These are phyloP conservation scores for Selenicereus undatus DNA, from an alignment of 148 eudicot genomes.

Conservation along the genomic window DNA sequence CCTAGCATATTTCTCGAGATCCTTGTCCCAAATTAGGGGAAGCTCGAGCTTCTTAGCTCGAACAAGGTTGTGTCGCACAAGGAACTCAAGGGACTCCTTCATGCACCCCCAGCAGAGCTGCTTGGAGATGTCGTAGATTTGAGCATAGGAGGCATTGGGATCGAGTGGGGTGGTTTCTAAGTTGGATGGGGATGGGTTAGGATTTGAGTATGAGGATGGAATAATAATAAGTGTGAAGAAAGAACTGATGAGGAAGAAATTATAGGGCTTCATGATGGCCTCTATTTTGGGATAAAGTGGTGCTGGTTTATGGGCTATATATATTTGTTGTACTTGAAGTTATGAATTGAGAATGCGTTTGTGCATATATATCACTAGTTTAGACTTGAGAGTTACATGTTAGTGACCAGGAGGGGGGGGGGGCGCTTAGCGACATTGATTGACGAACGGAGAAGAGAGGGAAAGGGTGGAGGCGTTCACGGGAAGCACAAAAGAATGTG, in stretches of 20 bases:
- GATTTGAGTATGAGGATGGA: background rate
- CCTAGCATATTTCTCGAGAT: too few relatives aligned
- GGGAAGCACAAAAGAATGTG: slow-evolving; percentile 20
- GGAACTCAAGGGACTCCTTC: too few relatives aligned
- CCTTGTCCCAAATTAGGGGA: slow-evolving; percentile 57
- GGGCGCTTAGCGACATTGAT: slow-evolving; percentile 2
- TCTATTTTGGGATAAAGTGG: background rate
- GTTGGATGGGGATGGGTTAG: slow-evolving; percentile 1
- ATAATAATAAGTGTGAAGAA: background rate
- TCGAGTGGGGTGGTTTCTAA: slow-evolving; percentile 18
- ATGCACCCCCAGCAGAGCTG: too few relatives aligned
- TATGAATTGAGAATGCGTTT: background rate
- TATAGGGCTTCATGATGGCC: background rate
- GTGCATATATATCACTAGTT: background rate
- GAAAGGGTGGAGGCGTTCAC: slow-evolving; percentile 11
- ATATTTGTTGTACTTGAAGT: background rate
- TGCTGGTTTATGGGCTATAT: background rate
- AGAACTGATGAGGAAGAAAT: too few relatives aligned
- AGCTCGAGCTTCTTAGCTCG: slow-evolving; percentile 61
- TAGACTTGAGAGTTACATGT: background rate
- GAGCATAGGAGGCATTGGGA: too few relatives aligned
- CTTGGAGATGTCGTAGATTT: too few relatives aligned
- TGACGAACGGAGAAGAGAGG: background rate
- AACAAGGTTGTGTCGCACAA: too few relatives aligned
- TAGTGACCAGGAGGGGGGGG: background rate